A percentile compares a stretch with the other conserved stretches of the same genome.
phyloP scores from a whole-genome alignment of 805 yeast species.

The Candida railenensis region DNA sequence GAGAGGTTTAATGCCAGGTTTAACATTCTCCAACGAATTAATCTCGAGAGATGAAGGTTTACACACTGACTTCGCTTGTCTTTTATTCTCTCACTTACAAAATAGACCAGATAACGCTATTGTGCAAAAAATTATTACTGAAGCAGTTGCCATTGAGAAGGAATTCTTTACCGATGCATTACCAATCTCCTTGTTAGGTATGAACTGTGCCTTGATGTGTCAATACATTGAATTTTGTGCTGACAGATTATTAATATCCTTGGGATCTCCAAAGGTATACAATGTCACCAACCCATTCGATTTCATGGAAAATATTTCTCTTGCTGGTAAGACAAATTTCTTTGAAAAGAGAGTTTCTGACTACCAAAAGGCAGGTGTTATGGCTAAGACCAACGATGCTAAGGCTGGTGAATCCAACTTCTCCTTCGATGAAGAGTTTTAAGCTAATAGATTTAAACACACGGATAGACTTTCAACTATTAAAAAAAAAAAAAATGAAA shows the following conservation, averaged over 20 bases:
- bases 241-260: constrained; percentile 86
- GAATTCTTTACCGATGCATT: constrained; percentile 93
- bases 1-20: constrained; percentile 98
- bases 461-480: background rate
- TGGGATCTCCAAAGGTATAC: constrained; percentile 88
- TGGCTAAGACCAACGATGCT: constrained; percentile 67
- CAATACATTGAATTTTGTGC: constrained; percentile 98
- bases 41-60: constrained; percentile 98
- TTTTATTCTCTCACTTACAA: constrained; percentile 87
- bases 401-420: constrained; percentile 55
- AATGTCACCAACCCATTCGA: constrained; percentile 93
- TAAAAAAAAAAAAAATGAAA: background rate
- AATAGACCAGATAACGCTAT: constrained; percentile 81
- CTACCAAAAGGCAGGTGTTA: constrained; percentile 99
- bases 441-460: constrained; percentile 15
- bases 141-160: constrained; percentile 93
- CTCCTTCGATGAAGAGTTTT: constrained; percentile 92
- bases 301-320: constrained; percentile 97
- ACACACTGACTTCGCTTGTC: constrained; percentile 97
- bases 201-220: constrained; percentile 92
- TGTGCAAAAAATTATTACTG: constrained; percentile 84
- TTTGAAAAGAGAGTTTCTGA: constrained; percentile 98
- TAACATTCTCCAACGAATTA: constrained; percentile 95
- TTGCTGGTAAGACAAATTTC: constrained; percentile 98
- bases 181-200: constrained; percentile 90